Base-by-base conservation (phyloP, 2,329 filamentous ascomycete species). In the Aspergillus pseudoglaucus region DNA sequence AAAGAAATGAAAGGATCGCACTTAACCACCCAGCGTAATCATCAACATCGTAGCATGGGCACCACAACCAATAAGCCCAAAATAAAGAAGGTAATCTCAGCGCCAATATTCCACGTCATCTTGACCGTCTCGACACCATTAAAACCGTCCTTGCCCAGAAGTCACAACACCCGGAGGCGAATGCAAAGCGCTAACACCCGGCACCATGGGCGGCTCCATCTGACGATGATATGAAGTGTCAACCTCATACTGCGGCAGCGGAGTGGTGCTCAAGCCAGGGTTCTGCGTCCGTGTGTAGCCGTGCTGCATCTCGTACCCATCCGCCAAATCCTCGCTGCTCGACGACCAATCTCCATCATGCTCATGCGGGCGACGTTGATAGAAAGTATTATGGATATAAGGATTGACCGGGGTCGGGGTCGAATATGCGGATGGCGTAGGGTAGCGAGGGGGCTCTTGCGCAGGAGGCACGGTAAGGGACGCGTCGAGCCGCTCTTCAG, bases 301-400 rank as follows among this genome's bases (percentile, higher is more conserved):
- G 39, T 55, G 51, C 44, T 64, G 64, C 68, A 70, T 70, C 51
- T 70, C 67, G 51, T 62, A 70, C 1, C 61, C 65, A 41, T 60
- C 55, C 2, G 55, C 57, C 4, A 65, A 54, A 44, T 69, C 67
- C 42, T 70, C 68, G 17, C 65, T 67, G 1, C 67, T 68, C 1
- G 60, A 63, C 2, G 66, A 69, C 58, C 60, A 69, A 39, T 60
- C 55, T 0, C 60, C 59, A 41, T 69, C 58, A 20, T 18, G 37
- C 17, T 64, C 63, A n/a, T 59, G 62, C 6, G 50, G 48, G 6
- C 58, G 62, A 32, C 60, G 64, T 22, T 52, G 47, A 50, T 65
- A 22, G 22, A 42, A 62, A 35, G 52, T 44, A 27, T 57, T 52
- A 6, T 61, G 53, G 2, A 48, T 47, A 27, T 59, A 65, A 3